Percentiles rank a stretch among this genome's conserved stretches.
Evolutionary conservation across 2,329 filamentous ascomycete genomes (phyloP).

Genomic region (Nigrospora sphaerica): DNA sequence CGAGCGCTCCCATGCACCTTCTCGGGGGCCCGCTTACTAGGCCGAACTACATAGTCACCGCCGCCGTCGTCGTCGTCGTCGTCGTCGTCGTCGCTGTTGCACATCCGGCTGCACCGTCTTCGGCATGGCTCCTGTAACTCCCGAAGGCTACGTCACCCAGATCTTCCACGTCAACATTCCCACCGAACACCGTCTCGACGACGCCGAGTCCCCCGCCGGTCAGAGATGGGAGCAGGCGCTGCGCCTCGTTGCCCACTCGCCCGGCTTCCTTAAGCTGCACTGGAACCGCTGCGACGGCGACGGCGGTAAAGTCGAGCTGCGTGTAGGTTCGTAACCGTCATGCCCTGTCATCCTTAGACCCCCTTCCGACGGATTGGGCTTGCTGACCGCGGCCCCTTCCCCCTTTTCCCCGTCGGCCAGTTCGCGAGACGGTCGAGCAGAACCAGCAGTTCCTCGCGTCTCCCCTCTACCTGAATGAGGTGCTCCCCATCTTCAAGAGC

Average conservation of each 20-base stretch:
- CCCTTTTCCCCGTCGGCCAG: background rate
- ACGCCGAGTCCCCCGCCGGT: background rate
- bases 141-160: background rate
- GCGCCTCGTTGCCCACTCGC: background rate
- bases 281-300: background rate
- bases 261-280: background rate
- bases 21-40: too few species aligned
- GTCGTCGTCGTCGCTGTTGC: too few species aligned
- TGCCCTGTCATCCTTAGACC: background rate
- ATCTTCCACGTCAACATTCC: slow-evolving; percentile 1
- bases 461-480: background rate
- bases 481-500: slow-evolving; percentile 1
- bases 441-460: slow-evolving; percentile 1
- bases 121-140: background rate
- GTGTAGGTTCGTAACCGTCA: background rate
- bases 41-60: too few species aligned
- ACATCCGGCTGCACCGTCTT: too few species aligned
- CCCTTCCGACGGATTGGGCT: background rate
- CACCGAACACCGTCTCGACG: slow-evolving; percentile 1
- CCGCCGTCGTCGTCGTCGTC: too few species aligned
- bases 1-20: too few species aligned
- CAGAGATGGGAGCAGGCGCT: background rate
- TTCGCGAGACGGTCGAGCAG: background rate
- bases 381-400: too few species aligned
- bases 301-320: background rate